phyloP scores from a whole-genome alignment of 2,329 filamentous ascomycete genomes.

The Zymoseptoria ardabiliae region DNA sequence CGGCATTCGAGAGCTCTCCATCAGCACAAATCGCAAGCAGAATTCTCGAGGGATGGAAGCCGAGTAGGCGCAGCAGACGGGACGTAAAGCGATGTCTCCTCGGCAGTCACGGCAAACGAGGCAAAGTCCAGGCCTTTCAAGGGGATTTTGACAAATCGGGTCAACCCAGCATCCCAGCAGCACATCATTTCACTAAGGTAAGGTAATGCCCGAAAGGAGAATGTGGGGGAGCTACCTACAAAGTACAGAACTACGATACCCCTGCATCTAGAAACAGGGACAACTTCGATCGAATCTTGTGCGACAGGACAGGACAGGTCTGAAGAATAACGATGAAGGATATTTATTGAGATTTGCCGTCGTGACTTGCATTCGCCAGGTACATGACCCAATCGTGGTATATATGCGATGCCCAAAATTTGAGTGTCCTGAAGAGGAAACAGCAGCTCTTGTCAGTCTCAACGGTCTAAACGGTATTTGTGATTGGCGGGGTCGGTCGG shows the following conservation, averaged over 20 bases:
- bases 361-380: background rate
- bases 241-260: background rate
- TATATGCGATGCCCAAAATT: too few species aligned
- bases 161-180: background rate
- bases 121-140: too few species aligned
- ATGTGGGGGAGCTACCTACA: background rate
- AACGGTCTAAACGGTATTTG: constrained; percentile 43
- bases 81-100: too few species aligned
- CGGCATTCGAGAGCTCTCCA: background rate
- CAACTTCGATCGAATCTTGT: background rate
- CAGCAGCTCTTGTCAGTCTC: background rate
- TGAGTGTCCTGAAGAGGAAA: background rate
- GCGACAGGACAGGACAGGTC: background rate
- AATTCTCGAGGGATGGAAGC: too few species aligned
- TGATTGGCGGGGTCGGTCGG: constrained; percentile 30
- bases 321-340: background rate
- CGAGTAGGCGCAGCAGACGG: too few species aligned
- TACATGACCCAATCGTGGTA: too few species aligned
- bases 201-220: background rate
- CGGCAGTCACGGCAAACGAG: too few species aligned
- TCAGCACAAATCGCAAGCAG: background rate
- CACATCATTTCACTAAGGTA: background rate
- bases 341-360: background rate
- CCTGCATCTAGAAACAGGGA: background rate
- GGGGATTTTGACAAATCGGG: background rate